These are phyloP conservation scores for Penicillium verrucosum DNA, from an alignment of 2,329 filamentous ascomycete genomes.

Conservation along the genomic window DNA sequence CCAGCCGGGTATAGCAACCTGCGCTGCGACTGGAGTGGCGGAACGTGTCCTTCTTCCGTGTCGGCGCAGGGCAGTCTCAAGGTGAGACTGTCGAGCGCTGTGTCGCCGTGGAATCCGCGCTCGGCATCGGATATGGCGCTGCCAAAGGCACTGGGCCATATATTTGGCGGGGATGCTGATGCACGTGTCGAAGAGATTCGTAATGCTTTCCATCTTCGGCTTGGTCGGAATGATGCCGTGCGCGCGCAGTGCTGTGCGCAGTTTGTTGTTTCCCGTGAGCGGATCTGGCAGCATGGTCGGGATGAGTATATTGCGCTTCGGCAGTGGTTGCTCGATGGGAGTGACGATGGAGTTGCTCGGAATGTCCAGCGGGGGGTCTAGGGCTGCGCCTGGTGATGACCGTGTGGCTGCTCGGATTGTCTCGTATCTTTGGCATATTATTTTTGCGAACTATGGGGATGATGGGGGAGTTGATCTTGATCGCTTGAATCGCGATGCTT, in stretches of 20 bases:
- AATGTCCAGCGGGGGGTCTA: constrained; percentile 5
- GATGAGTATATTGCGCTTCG: constrained; percentile 53
- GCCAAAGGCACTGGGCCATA: constrained; percentile 31
- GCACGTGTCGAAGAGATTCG: constrained; percentile 26
- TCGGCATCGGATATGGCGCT: constrained; percentile 40
- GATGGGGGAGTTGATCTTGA: constrained; percentile 33
- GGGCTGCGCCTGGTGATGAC: constrained; percentile 43
- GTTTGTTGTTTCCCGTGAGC: constrained; percentile 51
- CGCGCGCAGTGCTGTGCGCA: constrained; percentile 56
- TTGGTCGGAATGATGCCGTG: constrained; percentile 45
- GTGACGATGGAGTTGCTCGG: constrained; percentile 3
- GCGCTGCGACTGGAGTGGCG: constrained; percentile 51
- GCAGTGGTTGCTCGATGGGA: constrained; percentile 52
- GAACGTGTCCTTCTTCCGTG: constrained; percentile 37
- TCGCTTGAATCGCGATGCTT: constrained; percentile 36
- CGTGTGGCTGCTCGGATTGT: constrained; percentile 46
- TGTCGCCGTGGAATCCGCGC: constrained; percentile 46
- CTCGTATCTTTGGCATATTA: constrained; percentile 51
- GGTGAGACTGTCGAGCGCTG: constrained; percentile 35
- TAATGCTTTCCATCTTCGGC: constrained; percentile 16
- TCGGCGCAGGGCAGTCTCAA: constrained; percentile 44
- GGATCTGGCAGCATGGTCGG: constrained; percentile 48
- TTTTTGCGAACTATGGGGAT: constrained; percentile 39
- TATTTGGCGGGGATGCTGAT: constrained; percentile 38
- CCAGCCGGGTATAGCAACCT: constrained; percentile 48